A percentile compares a stretch with the other conserved stretches of the same genome.
These are phyloP conservation scores for Areca catechu DNA, from an alignment of 176 grass and related monocot genomes.

Conservation along the genomic window DNA sequence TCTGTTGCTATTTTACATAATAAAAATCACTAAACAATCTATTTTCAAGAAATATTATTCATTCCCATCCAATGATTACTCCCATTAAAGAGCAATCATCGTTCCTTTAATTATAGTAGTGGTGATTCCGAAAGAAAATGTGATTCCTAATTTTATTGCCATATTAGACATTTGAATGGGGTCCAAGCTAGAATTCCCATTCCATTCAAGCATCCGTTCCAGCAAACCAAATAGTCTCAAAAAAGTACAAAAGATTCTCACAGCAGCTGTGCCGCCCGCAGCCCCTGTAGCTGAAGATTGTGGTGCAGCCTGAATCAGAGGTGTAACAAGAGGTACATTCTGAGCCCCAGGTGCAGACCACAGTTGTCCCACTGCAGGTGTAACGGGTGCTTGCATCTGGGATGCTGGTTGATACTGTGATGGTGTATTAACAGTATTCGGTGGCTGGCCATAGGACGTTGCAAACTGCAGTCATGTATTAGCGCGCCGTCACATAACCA, in stretches of 20 bases:
- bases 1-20: too few species aligned
- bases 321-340: slow-evolving; percentile 31
- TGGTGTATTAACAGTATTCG: slow-evolving; percentile 7
- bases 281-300: slow-evolving; percentile 33
- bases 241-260: slow-evolving; percentile 25
- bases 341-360: slow-evolving; percentile 45
- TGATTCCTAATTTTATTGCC: too few species aligned
- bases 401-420: slow-evolving; percentile 61
- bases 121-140: too few species aligned
- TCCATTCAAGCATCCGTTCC: too few species aligned
- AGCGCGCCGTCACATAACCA: not conserved
- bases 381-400: slow-evolving; percentile 15
- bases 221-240: not conserved
- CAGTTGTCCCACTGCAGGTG: slow-evolving; percentile 46
- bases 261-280: slow-evolving; percentile 20
- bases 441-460: slow-evolving; percentile 26
- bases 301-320: slow-evolving; percentile 43
- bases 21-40: too few species aligned
- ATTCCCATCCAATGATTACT: too few species aligned
- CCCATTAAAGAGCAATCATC: too few species aligned
- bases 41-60: too few species aligned
- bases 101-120: too few species aligned
- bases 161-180: too few species aligned
- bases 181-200: too few species aligned
- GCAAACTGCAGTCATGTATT: slow-evolving; percentile 10